Evolutionary conservation across 2,329 filamentous ascomycete genomes (phyloP), one percentile per base, ranked within the genome.

Genomic region (Leptographium flavum): DNA sequence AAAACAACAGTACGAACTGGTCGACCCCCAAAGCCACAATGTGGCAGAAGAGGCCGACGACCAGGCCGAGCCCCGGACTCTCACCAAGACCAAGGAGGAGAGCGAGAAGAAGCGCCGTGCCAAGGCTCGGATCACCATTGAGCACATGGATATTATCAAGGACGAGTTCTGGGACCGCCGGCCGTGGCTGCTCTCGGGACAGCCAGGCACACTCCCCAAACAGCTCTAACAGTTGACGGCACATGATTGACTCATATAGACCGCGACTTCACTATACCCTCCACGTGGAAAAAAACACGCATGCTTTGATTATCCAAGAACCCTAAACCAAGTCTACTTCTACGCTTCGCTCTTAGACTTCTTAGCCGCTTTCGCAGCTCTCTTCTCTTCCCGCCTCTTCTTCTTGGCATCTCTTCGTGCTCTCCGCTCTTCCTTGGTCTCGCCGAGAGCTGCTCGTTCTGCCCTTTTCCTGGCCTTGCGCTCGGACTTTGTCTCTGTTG

Each of bases 111-210:
- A 94, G 67, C 73, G 78, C 50, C 74, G 83, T 45, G 72, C 75
- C 48, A 95, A 94, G 61, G 88, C 87, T 1, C 73, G 73, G 43
- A 79, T 98, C 39, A 75, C 85, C 31, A 71, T 93, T 32, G 81
- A 88, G 57, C 87, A 96, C 66, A 65, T 92, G 48, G 92, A 98
- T 64, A 84, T 98, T 55, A 96, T 98, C 63, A 87, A 83, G 55
- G 86, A 96, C 61, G 83, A 86, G 4, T 98, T 98, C 58, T 98
- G 92, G 92, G 73, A 86, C 51, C 73, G 72, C 55, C 72, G 88
- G 57, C 87, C 88, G 2, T 96, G 88, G 86, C 70, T 92, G 46
- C 59, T 88, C 44, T 84, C 81, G 1, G 81, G 82, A 51, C 83
- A 78, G 60, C 81, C 81, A 5, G 82, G 82, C 21, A 81, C 75